These are phyloP conservation scores for Dichotomocladium elegans DNA, from an alignment of 371 early-diverging fungal species.

Conservation along the genomic window DNA sequence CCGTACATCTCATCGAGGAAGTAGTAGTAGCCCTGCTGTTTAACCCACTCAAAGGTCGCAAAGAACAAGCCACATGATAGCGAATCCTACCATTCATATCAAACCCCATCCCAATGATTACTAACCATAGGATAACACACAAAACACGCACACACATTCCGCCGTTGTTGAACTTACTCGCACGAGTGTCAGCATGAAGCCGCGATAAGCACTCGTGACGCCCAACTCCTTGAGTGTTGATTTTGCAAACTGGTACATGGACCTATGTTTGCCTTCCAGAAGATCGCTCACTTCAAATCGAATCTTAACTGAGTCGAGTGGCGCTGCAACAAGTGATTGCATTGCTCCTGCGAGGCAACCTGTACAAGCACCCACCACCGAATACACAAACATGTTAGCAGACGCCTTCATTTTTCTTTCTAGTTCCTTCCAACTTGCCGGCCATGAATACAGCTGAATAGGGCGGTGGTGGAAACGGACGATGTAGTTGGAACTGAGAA, in stretches of 20 bases:
- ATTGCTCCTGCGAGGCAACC: slow-evolving; percentile 75
- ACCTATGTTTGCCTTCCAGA: slow-evolving; percentile 68
- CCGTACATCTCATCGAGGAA: slow-evolving; percentile 58
- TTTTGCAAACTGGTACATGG: slow-evolving; percentile 65
- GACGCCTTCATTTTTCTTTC: too few species aligned
- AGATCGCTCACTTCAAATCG: slow-evolving; percentile 75
- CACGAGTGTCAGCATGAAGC: slow-evolving; percentile 61
- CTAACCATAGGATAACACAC: too few species aligned
- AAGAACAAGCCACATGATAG: slow-evolving; percentile 73
- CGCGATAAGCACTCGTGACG: slow-evolving; percentile 63
- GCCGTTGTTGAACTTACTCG: slow-evolving; percentile 39
- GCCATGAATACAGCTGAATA: slow-evolving; percentile 57
- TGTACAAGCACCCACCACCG: background rate
- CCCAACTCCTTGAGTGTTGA: slow-evolving; percentile 62
- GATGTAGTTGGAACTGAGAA: slow-evolving; percentile 46
- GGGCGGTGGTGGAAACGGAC: slow-evolving; percentile 59
- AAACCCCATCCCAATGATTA: background rate
- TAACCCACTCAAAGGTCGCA: slow-evolving; percentile 75
- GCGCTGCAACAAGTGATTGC: slow-evolving; percentile 71
- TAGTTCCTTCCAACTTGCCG: too few species aligned
- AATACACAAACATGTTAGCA: background rate
- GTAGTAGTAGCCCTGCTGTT: slow-evolving; percentile 63
- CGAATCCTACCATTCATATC: slow-evolving; percentile 47
- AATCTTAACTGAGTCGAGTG: slow-evolving; percentile 70
- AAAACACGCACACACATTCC: too few species aligned